These are phyloP conservation scores for Aspergillus sp. DNA, from an alignment of 2,329 filamentous ascomycete species.

Conservation along the genomic window DNA sequence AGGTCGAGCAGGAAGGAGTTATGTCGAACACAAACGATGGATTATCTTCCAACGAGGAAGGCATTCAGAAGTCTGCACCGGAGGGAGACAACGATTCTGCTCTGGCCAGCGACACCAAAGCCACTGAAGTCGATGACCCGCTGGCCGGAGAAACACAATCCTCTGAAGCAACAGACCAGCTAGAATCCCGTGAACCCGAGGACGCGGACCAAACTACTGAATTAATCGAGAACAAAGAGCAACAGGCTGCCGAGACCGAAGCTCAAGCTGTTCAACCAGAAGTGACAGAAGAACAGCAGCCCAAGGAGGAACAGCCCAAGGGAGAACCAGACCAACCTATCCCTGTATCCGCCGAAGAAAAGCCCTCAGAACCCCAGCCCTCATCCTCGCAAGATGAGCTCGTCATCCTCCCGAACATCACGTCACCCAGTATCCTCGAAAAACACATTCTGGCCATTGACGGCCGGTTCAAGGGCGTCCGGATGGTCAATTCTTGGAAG, in stretches of 20 bases:
- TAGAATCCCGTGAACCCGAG: background rate
- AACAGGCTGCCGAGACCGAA: too few species aligned
- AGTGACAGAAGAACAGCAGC: background rate
- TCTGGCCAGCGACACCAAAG: background rate
- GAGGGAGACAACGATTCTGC: background rate
- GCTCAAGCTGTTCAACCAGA: too few species aligned
- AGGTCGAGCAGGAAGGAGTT: constrained; percentile 1
- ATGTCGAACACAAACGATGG: background rate
- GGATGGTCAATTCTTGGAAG: constrained; percentile 35
- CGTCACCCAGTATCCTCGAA: constrained; percentile 19
- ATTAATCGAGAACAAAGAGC: too few species aligned
- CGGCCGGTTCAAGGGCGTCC: constrained; percentile 24
- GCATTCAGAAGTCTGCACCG: background rate
- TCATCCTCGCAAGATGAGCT: constrained; percentile 6
- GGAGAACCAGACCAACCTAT: background rate
- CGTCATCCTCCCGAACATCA: constrained; percentile 21
- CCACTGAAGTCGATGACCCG: background rate
- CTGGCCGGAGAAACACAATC: background rate
- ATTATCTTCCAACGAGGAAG: background rate
- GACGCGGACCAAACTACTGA: background rate
- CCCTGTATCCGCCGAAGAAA: constrained; percentile 1
- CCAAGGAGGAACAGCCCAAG: background rate
- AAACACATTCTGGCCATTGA: constrained; percentile 31
- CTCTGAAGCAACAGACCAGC: background rate
- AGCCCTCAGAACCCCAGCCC: constrained; percentile 1